Evolutionary conservation across 495 filamentous ascomycete species (phyloP).

Genomic region (Penicillium pulvis): DNA sequence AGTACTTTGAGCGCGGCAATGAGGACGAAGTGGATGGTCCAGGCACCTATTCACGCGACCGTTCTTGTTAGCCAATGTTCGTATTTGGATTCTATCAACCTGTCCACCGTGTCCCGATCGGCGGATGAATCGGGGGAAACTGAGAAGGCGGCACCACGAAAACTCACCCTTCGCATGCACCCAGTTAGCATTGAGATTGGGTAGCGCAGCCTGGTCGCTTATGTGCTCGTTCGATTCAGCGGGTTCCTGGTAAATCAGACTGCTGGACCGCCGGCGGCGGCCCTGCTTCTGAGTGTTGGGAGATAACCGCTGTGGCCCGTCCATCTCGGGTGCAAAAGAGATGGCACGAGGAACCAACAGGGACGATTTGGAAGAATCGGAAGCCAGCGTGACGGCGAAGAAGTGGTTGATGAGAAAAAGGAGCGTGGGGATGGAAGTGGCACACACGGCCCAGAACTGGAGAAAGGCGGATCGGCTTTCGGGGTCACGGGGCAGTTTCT

Average conservation of each 20-base stretch:
- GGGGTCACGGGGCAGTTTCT: conserved; percentile 31
- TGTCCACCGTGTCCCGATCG: conserved; percentile 19
- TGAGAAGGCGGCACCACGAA: not conserved
- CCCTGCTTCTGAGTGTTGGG: conserved; percentile 63
- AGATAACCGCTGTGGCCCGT: conserved; percentile 56
- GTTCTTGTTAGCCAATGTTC: conserved; percentile 15
- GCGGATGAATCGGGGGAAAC: conserved; percentile 5
- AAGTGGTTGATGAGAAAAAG: conserved; percentile 22
- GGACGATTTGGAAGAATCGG: conserved; percentile 77
- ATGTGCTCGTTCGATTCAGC: conserved; percentile 91
- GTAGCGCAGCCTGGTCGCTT: conserved; percentile 91
- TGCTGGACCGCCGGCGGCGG: conserved; percentile 88
- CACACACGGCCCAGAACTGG: conserved; percentile 33
- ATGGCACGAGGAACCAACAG: conserved; percentile 77
- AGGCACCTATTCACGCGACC: conserved; percentile 67
- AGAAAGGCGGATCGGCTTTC: conserved; percentile 29
- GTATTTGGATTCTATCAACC: not conserved
- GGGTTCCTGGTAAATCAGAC: conserved; percentile 94
- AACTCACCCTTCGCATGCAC: conserved; percentile 94
- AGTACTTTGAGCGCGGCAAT: conserved; percentile 90
- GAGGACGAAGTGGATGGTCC: conserved; percentile 93
- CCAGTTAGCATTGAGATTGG: conserved; percentile 97
- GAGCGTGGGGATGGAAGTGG: conserved; percentile 35
- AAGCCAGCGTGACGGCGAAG: conserved; percentile 30
- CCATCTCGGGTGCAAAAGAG: conserved; percentile 76